A percentile compares a stretch with the other conserved stretches of the same genome.
These are phyloP conservation scores for Gossypium australe DNA, from an alignment of 345 rosid genomes.

Conservation along the genomic window DNA sequence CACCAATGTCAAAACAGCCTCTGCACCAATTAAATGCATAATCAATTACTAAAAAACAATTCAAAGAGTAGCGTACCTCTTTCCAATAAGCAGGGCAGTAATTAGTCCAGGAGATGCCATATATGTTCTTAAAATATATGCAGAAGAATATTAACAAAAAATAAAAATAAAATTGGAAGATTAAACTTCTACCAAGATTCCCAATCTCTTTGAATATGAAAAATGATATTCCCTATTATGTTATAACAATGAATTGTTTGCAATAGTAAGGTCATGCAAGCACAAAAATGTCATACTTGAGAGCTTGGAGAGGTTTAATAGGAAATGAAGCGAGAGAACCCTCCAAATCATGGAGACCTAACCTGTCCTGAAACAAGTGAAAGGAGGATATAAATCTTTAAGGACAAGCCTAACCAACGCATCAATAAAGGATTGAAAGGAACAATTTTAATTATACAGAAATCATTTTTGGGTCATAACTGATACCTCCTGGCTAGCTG, in stretches of 20 bases:
- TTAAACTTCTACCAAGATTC: neutral
- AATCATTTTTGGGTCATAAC: slow-evolving; percentile 7
- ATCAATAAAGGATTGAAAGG: neutral
- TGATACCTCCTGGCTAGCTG: slow-evolving; percentile 59
- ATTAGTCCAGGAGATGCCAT: neutral
- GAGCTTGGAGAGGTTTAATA: slow-evolving; percentile 78
- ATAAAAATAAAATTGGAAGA: neutral
- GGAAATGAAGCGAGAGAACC: slow-evolving; percentile 76
- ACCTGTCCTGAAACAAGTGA: slow-evolving; percentile 57
- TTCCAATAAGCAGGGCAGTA: neutral
- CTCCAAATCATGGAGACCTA: slow-evolving; percentile 66
- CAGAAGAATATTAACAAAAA: neutral
- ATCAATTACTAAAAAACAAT: neutral
- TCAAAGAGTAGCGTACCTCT: neutral
- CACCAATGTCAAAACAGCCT: slow-evolving; percentile 76
- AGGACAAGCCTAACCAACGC: slow-evolving; percentile 8
- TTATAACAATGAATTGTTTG: neutral
- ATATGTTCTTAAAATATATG: neutral
- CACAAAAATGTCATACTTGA: slow-evolving; percentile 40
- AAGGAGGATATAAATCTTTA: slow-evolving; percentile 17
- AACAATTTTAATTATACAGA: neutral
- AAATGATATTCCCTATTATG: neutral
- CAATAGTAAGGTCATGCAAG: neutral
- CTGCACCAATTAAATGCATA: slow-evolving; percentile 41
- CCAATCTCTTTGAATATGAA: neutral